Evolutionary conservation across 2,329 filamentous ascomycete genomes (phyloP), one percentile per base, ranked within the genome.

Genomic region (Diaporthe sp.): DNA sequence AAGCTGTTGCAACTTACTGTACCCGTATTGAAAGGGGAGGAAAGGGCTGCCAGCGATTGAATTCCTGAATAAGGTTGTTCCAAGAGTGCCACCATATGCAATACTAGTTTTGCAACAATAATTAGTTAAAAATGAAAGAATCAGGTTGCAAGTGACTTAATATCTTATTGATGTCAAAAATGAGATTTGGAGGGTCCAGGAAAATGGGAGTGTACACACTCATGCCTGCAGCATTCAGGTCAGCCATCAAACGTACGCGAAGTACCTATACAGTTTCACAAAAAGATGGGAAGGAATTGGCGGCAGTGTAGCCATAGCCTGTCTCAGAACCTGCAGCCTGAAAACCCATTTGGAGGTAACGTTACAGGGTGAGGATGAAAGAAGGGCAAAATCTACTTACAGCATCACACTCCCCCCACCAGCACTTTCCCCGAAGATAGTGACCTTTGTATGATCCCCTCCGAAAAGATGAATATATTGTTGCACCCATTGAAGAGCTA

Each of bases 391-490:
- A 47, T 17, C 19, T 47, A 8, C 42, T 47, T 47, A 47, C 42
- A 86, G 83, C 73, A 88, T 84, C 5, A 89, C 86, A 15, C 82
- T 82, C 0, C 87, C 88, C 0, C 82, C 89, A 2, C 90, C 90
- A 0, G 90, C 89, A 13, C 86, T 88, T 75, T 89, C 87, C 0
- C 90, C 90, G 73, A 86, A 86, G 25, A 91, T 85, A 0, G 88
- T 90, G 0, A 92, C 87, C 9, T 86, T 84, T 1, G 79, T 76
- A 0, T 85, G 84, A 70, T 91, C 86, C 4, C 90, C 89, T 0
- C 90, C 89, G 71, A 92, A 91, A 2, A 83, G 79, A 2, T 80
- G 77, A 69, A 91, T 89, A 74, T 91, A 81, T 12, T 83, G 83
- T 66, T 89, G 86, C 0, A 91, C 86, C 84, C 90, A 91, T 76